These are phyloP conservation scores for Yamadazyma sp. DNA, from an alignment of 805 yeast species.

Conservation along the genomic window DNA sequence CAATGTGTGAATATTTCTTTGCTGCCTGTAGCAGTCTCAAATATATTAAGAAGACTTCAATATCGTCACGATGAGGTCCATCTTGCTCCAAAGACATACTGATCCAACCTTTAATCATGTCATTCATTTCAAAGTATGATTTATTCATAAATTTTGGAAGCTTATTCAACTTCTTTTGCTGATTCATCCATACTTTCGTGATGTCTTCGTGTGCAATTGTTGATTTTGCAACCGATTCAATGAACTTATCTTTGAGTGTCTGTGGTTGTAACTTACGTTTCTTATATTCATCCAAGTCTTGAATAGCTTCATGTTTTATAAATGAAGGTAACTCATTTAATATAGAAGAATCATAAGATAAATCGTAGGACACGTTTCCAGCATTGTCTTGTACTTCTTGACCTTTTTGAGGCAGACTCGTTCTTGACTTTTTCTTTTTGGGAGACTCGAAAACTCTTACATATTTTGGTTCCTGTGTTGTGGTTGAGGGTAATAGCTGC, in stretches of 20 bases:
- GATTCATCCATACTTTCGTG: constrained; percentile 19
- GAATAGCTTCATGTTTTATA: constrained; percentile 32
- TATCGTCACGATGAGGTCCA: constrained; percentile 37
- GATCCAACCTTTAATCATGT: constrained; percentile 25
- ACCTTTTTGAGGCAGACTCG: constrained; percentile 11
- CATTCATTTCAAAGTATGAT: constrained; percentile 14
- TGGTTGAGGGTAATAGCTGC: constrained; percentile 34
- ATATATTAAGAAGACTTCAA: constrained; percentile 19
- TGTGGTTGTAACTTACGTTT: constrained; percentile 23
- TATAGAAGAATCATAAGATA: constrained; percentile 33
- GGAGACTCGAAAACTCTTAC: constrained; percentile 32
- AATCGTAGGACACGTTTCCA: constrained; percentile 14
- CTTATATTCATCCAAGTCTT: constrained; percentile 30
- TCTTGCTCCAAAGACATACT: constrained; percentile 22
- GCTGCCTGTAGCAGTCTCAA: too few relatives aligned
- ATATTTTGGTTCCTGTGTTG: constrained; percentile 26
- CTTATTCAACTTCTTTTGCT: constrained; percentile 13
- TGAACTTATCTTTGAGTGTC: constrained; percentile 26
- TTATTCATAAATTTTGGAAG: constrained; percentile 17
- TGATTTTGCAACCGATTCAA: constrained; percentile 14
- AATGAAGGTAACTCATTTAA: constrained; percentile 38
- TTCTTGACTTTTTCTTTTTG: constrained; percentile 13
- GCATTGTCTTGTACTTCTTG: constrained; percentile 1
- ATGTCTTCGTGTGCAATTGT: constrained; percentile 10
- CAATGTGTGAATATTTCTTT: too few relatives aligned